Base-by-base conservation (phyloP, 148 eudicot genomes). In the Heliosperma pusillum region DNA sequence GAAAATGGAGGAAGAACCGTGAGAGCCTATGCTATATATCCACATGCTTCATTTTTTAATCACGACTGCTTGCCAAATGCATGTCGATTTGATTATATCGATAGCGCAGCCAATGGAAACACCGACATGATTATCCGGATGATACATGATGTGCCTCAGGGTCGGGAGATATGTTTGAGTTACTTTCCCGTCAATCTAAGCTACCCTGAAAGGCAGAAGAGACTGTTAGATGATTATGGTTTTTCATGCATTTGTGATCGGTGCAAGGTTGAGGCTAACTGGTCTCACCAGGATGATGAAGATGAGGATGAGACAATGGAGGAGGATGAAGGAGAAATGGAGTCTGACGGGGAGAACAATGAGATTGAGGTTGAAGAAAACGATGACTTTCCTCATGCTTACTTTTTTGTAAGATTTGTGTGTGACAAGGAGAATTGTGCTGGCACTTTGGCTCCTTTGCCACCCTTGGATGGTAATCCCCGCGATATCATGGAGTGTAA, bases 21-120 rank as follows among this genome's bases (percentile, higher is more conserved):
- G 25, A 83, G 98, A 82, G 98, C 97, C 8, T 94, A 94, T 56
- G 98, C 89, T 20, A 83, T 94, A 57, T 94, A 94, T 68, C 93
- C 90, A 0, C 83, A 76, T 11, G 97, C 93, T 19, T 90, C 98
- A 0, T 89, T 90, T 62, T 92, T 94, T 74, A 94, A 94, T 72
- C 98, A 94, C 42, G 98, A 94, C 78, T 94, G 98, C 71, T 85
- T 94, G 10, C 98, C 98, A 0, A 94, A 94, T 78, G 98, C 93
- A 10, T 94, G 97, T 30, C 90, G 98, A 64, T 92, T 94, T 56
- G 98, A 94, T 63, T 94, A 94, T 68, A 76, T 91, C 15, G 98
- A 94, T 42, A n/a, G 61, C 47, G 75, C 63, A 30, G 42, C 29
- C 29, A 71, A 75, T 67, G 77, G 81, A 11, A 94, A 94, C 77